Conservation (phyloP, 2,329 filamentous ascomycete species). For the Cladophialophora bantiana region DNA sequence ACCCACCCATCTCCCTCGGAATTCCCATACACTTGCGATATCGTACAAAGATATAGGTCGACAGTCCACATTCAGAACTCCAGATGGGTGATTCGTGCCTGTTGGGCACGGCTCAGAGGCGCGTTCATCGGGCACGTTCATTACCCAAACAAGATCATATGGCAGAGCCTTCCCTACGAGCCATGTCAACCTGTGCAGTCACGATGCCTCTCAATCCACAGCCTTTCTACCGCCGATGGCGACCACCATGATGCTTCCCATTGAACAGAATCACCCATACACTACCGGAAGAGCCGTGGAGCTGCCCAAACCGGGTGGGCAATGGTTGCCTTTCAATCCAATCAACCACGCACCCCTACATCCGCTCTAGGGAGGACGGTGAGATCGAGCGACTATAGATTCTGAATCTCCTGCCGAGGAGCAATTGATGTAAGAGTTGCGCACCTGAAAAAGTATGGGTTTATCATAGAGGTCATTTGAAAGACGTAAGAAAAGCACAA, state of each 20-base stretch:
- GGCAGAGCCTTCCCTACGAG: background rate
- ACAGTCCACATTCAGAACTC: background rate
- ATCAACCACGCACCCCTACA: background rate
- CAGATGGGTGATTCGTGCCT: background rate
- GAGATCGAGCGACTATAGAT: background rate
- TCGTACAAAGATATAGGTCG: background rate
- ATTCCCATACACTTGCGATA: background rate
- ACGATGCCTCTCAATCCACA: background rate
- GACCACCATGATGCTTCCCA: background rate
- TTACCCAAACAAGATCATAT: background rate
- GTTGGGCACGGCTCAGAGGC: background rate
- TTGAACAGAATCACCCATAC: background rate
- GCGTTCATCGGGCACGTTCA: background rate
- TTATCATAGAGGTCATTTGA: too few species aligned
- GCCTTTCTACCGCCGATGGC: background rate
- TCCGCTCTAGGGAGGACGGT: background rate
- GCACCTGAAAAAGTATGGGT: background rate
- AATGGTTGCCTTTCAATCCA: background rate
- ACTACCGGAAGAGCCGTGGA: background rate
- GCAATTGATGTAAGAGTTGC: background rate
- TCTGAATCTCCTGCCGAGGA: background rate
- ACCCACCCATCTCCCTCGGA: background rate
- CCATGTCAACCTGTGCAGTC: background rate
- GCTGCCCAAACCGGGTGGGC: background rate
- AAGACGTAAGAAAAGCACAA: too few species aligned